Base-by-base conservation (phyloP, 345 rosid genomes). In the Trapa incisa region DNA sequence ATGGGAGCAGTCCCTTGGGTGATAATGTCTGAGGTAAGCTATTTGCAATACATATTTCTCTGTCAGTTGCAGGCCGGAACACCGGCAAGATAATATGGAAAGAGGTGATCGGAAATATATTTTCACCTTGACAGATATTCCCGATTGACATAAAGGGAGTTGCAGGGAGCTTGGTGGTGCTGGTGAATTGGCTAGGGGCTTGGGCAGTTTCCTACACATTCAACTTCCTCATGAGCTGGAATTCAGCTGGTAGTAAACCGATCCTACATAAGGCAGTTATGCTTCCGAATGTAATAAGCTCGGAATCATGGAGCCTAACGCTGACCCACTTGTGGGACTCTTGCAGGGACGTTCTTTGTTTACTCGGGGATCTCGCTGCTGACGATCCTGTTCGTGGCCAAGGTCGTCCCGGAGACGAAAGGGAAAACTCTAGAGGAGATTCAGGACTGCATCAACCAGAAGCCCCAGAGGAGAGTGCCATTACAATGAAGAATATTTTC, bases 1-100 rank as follows among this genome's bases (percentile, higher is more conserved):
- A 77, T 87, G 88, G 96, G 97, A 77, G 92, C 97, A 50, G 94
- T 87, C 79, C 98, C 97, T 38, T 93, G 98, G 98, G 79, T 93
- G 78, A 83, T 93, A 68, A 88, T 90, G 97, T 93, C 97, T 3
- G 98, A 93, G 96, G 98, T 89, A 82, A 16, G 43, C 29, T 22
- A 22, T 42, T 17, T 6, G 43, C 47, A 3, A 32, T 68, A 47
- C 16, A 47, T 8, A 16, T 36, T 32, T n/a, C 42, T 47, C n/a
- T 3, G 15, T 32, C 37, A 3, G 47, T 45, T 35, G 33, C 56
- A 2, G 5, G 63, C 37, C 37, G 3, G 50, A 39, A 5, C 16
- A 0, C 17, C 22, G 56, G 29, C 37, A 35, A 37, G n/a, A 56
- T 41, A 42, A 16, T 36, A 2, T 3, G 37, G 29, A 6, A 57